Conservation (phyloP, 176 grass and related monocot genomes). For the Luzula sylvatica region DNA sequence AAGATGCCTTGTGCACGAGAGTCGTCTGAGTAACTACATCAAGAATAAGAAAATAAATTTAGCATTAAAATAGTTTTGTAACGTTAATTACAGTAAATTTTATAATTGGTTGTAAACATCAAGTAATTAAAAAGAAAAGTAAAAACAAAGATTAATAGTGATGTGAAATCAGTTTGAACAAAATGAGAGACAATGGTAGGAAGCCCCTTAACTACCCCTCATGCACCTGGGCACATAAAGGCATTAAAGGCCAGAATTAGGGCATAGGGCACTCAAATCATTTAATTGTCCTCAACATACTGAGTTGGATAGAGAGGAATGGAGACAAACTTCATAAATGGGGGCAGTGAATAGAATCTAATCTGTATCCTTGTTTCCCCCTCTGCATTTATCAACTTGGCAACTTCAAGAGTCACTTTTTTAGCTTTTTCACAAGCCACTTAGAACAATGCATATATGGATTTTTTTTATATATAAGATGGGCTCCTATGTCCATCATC, state of each 20-base stretch:
- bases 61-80: background rate
- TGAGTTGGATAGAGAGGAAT: background rate
- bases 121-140: no score
- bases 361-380: background rate
- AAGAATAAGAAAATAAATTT: background rate
- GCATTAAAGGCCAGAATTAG: background rate
- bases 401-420: background rate
- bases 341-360: slow-evolving; percentile 3
- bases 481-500: no score
- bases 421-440: no score
- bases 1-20: slow-evolving; percentile 46
- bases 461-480: no score
- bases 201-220: no score
- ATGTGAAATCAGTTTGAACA: no score
- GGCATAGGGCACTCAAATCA: background rate
- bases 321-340: slow-evolving; percentile 7
- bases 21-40: slow-evolving; percentile 61
- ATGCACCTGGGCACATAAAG: no score
- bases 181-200: background rate
- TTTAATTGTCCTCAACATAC: slow-evolving; percentile 14
- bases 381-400: slow-evolving; percentile 12
- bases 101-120: background rate
- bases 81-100: background rate
- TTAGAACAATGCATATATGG: no score
- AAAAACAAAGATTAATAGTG: no score